A percentile compares a stretch with the other conserved stretches of the same genome.
Evolutionary conservation across 1,284 basidiomycete genomes (phyloP).

Genomic region (Ustilago loliicola): DNA sequence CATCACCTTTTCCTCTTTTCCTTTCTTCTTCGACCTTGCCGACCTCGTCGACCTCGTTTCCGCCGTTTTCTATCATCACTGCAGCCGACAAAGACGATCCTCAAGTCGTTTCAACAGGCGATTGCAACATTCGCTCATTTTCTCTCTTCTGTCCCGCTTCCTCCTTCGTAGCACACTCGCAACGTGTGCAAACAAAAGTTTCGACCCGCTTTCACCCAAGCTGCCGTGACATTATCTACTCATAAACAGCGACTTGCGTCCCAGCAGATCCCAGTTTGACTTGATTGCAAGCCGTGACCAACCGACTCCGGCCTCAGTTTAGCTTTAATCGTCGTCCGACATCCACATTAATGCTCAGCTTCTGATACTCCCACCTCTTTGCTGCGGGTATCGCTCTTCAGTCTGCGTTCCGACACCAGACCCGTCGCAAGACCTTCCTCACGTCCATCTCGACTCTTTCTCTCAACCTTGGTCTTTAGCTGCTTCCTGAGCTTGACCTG

Average conservation of each 20-base stretch:
- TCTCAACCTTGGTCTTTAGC: neutral
- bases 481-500: neutral
- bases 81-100: constrained; percentile 13
- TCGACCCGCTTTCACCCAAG: constrained; percentile 1
- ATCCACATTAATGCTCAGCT: constrained; percentile 33
- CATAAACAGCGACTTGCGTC: constrained; percentile 11
- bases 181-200: constrained; percentile 6
- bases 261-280: neutral
- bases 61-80: constrained; percentile 7
- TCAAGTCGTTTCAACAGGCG: constrained; percentile 9
- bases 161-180: neutral
- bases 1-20: constrained; percentile 8
- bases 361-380: constrained; percentile 14
- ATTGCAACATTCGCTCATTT: constrained; percentile 33
- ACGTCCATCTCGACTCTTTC: constrained; percentile 3
- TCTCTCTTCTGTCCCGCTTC: constrained; percentile 7
- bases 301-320: constrained; percentile 1
- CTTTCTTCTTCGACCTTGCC: constrained; percentile 6
- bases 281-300: neutral
- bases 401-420: constrained; percentile 27
- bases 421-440: constrained; percentile 3
- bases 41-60: neutral
- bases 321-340: constrained; percentile 10
- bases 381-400: constrained; percentile 14
- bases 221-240: neutral